Conservation (phyloP, 2,329 filamentous ascomycete species). For the Aspergillus arachidicola region DNA sequence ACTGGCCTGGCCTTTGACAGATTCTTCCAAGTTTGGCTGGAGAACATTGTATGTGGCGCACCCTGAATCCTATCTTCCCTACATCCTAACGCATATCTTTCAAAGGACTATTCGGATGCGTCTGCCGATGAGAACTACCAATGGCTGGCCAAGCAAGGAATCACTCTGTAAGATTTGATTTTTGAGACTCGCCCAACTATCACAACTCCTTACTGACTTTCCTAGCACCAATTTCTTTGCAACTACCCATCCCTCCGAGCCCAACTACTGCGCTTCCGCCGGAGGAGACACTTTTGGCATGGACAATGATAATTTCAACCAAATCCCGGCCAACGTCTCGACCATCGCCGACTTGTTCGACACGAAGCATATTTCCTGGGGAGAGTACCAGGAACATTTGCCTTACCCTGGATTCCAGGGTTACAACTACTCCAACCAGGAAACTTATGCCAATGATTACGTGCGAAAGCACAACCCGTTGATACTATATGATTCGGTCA, state of each 20-base stretch:
- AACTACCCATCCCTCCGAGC: constrained; percentile 72
- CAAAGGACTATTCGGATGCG: constrained; percentile 63
- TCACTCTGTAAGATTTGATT: constrained; percentile 52
- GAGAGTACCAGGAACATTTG: constrained; percentile 75
- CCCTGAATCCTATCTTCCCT: constrained; percentile 31
- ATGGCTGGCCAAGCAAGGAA: constrained; percentile 51
- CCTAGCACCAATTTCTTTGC: constrained; percentile 56
- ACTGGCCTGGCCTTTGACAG: constrained; percentile 73
- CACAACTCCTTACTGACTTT: constrained; percentile 2
- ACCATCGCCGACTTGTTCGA: constrained; percentile 71
- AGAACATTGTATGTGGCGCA: constrained; percentile 64
- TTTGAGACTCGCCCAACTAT: neutral
- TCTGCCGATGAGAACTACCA: constrained; percentile 54
- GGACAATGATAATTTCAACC: constrained; percentile 65
- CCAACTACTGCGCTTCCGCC: constrained; percentile 72
- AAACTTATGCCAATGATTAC: constrained; percentile 70
- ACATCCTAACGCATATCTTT: constrained; percentile 41
- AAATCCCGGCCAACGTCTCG: constrained; percentile 62
- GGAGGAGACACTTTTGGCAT: constrained; percentile 75
- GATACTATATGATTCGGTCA: constrained; percentile 68
- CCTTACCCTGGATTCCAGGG: constrained; percentile 76
- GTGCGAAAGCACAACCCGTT: constrained; percentile 78
- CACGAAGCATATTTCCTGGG: constrained; percentile 67
- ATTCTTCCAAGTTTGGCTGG: constrained; percentile 73
- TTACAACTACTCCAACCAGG: constrained; percentile 57